Percentiles rank a stretch among this genome's conserved stretches.
These are phyloP conservation scores for Yamadazyma sp. DNA, from an alignment of 1,139 yeast genomes.

Conservation along the genomic window DNA sequence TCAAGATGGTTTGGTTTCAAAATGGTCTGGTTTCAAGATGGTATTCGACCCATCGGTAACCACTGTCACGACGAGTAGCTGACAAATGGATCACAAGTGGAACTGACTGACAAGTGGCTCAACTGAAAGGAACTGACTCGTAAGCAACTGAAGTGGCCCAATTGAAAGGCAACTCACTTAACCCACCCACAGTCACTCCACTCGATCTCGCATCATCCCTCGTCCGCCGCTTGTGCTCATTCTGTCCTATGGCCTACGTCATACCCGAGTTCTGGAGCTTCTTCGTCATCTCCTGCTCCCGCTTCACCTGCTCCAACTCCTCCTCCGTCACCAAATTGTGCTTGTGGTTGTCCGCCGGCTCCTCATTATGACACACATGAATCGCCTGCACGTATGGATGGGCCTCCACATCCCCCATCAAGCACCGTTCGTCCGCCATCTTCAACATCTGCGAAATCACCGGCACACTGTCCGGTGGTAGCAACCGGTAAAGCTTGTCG, in stretches of 20 bases:
- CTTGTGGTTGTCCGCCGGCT: constrained; percentile 36
- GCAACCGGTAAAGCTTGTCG: constrained; percentile 31
- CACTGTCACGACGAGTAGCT: too few species aligned
- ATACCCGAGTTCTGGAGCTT: constrained; percentile 19
- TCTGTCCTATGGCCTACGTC: constrained; percentile 6
- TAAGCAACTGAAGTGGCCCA: too few species aligned
- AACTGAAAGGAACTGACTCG: too few species aligned
- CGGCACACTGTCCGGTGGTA: constrained; percentile 36
- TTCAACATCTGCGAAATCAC: constrained; percentile 37
- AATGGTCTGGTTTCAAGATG: too few species aligned
- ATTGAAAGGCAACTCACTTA: too few species aligned
- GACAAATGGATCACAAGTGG: too few species aligned
- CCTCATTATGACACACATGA: constrained; percentile 24
- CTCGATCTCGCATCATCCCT: too few species aligned
- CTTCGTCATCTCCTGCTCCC: constrained; percentile 37
- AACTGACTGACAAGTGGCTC: too few species aligned
- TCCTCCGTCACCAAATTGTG: constrained; percentile 63
- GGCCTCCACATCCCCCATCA: constrained; percentile 31
- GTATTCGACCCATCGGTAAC: too few species aligned
- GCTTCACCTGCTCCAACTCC: constrained; percentile 43
- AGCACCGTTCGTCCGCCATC: constrained; percentile 25
- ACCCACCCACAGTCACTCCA: too few species aligned
- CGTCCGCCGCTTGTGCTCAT: too few species aligned
- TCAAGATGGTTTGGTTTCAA: too few species aligned
- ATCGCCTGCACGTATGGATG: constrained; percentile 30